These are phyloP conservation scores for Geum urbanum DNA, from an alignment of 306 rosid genomes.

Conservation along the genomic window DNA sequence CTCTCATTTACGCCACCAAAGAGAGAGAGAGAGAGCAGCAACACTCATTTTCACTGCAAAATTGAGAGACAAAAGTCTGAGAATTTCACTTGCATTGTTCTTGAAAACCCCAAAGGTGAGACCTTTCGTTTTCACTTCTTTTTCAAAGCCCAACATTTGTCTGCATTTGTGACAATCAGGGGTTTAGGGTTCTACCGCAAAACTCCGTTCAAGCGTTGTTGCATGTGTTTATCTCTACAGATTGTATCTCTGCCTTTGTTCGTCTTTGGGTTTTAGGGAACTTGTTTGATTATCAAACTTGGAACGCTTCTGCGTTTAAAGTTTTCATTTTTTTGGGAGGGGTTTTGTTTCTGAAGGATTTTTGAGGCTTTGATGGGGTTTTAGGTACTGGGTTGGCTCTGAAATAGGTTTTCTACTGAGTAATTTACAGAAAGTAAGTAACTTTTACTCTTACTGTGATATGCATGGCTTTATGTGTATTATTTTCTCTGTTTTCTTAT, in stretches of 20 bases:
- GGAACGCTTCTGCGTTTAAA: not conserved
- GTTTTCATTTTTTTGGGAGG: not conserved
- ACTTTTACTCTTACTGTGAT: not conserved
- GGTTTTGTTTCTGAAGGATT: not conserved
- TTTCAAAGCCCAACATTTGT: not conserved
- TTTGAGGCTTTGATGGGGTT: not conserved
- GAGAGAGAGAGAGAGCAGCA: not conserved
- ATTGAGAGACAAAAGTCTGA: not conserved
- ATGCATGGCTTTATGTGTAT: not conserved
- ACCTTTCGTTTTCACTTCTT: not conserved
- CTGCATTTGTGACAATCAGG: not conserved
- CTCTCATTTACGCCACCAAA: not conserved
- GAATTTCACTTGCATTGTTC: slow-evolving; percentile 4
- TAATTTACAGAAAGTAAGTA: not conserved
- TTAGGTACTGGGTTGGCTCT: not conserved
- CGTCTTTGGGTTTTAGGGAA: not conserved
- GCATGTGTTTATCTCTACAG: not conserved
- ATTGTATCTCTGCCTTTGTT: not conserved
- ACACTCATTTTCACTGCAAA: not conserved
- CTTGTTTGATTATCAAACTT: not conserved
- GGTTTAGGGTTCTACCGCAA: slow-evolving; percentile 10
- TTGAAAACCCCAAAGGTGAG: slow-evolving; percentile 3
- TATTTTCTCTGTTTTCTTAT: not conserved
- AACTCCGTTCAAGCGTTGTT: not conserved
- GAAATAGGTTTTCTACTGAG: not conserved